Conservation (phyloP, 805 yeast species). For the Candida golubevii region DNA sequence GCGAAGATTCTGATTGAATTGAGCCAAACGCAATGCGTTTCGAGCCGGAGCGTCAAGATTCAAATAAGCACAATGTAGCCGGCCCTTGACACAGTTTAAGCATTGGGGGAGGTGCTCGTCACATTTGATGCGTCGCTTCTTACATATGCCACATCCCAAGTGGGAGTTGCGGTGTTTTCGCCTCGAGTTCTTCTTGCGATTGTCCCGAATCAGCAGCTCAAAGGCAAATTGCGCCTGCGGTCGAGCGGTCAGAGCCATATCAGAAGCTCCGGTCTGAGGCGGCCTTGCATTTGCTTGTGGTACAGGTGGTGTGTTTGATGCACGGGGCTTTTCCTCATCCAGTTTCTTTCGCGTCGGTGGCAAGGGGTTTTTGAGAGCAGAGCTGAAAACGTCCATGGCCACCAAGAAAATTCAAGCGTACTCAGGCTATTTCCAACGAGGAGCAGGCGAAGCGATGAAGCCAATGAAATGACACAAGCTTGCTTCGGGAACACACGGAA, state of each 20-base stretch:
- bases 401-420: not conserved
- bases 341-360: slow-evolving; percentile 29
- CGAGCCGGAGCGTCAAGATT: slow-evolving; percentile 46
- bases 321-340: not conserved
- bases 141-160: slow-evolving; percentile 70
- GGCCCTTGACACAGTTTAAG: slow-evolving; percentile 48
- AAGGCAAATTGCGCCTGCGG: not conserved
- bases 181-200: slow-evolving; percentile 42
- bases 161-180: slow-evolving; percentile 67
- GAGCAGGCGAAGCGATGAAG: too few species aligned
- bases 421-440: too few species aligned
- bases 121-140: slow-evolving; percentile 58
- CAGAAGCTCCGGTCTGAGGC: not conserved
- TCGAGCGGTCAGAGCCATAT: not conserved
- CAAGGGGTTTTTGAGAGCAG: slow-evolving; percentile 31
- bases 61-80: slow-evolving; percentile 46
- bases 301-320: not conserved
- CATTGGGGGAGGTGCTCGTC: slow-evolving; percentile 62
- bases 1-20: slow-evolving; percentile 36
- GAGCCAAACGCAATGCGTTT: slow-evolving; percentile 48
- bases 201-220: slow-evolving; percentile 5
- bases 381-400: slow-evolving; percentile 24
- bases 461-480: too few species aligned
- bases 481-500: too few species aligned
- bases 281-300: not conserved